Evolutionary conservation across 2,329 filamentous ascomycete genomes (phyloP).

Genomic region (Cadophora sp.): DNA sequence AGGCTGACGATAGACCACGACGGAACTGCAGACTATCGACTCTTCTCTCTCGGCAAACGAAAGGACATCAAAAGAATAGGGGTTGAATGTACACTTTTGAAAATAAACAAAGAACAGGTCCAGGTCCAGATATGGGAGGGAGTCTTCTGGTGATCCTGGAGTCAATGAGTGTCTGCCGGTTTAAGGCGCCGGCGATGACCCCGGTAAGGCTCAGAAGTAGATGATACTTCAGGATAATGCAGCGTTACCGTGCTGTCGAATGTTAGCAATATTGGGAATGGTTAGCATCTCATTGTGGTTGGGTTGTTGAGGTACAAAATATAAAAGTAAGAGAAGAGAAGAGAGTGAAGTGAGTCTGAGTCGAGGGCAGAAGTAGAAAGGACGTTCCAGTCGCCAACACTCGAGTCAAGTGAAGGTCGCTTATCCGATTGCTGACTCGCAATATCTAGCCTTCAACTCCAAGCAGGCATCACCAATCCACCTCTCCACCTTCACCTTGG

Average conservation of each 20-base stretch:
- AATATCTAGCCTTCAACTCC: conserved; percentile 21
- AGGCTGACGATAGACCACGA: conserved; percentile 39
- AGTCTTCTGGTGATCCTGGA: conserved; percentile 8
- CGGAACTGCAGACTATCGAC: conserved; percentile 37
- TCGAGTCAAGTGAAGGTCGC: conserved; percentile 28
- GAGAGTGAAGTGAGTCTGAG: background rate
- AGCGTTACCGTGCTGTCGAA: conserved; percentile 18
- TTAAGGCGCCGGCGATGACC: conserved; percentile 10
- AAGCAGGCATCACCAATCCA: background rate
- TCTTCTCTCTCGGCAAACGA: conserved; percentile 40
- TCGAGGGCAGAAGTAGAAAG: conserved; percentile 28
- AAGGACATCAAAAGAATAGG: conserved; percentile 25
- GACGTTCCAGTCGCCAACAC: conserved; percentile 18
- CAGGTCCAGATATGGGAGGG: conserved; percentile 9
- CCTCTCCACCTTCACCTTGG: conserved; percentile 20
- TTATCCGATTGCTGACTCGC: conserved; percentile 36
- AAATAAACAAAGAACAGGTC: conserved; percentile 19
- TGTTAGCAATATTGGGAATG: conserved; percentile 36
- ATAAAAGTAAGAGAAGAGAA: conserved; percentile 7
- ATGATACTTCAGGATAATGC: conserved; percentile 14
- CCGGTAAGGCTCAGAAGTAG: conserved; percentile 15
- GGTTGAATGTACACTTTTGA: conserved; percentile 3
- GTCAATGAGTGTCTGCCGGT: conserved; percentile 31
- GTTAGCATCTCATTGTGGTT: conserved; percentile 30
- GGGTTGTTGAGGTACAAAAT: conserved; percentile 5